Evolutionary conservation across 2,329 filamentous ascomycete species (phyloP), one percentile per base, ranked within the genome.

Genomic region (Lachnellula hyalina): DNA sequence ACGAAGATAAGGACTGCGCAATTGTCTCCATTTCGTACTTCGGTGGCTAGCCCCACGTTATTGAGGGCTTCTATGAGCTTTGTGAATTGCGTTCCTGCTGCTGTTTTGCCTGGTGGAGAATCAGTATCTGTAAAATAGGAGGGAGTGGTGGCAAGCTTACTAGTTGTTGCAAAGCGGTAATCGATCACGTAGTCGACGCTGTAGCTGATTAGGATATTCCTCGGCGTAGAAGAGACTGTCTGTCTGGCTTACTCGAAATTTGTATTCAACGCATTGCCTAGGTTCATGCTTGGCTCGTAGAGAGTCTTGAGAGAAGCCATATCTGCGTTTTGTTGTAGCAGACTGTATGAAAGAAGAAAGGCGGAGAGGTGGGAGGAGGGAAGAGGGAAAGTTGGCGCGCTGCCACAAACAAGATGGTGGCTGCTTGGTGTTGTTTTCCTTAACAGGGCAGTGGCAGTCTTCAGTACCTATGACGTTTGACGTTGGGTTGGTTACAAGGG

Each of bases 151-250:
- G n/a, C 7, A 58, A 17, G 34, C 56, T 19, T 76, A 88, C 89
- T 83, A 54, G 83, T 80, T 45, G 82, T 76, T 25, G 84, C 80
- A 67, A 93, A 86, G 55, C 85, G 79, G 73, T 89, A 96, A 67
- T 85, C 82, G 59, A 96, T 81, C 54, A 96, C 90, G 77, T 90
- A 96, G 76, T 96, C 92, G 57, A 96, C 89, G 52, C 89, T 82
- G 65, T 53, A 23, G 40, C 23, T 42, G 25, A 42, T 58, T 19
- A 62, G 55, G 52, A 49, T 52, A 52, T 51, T 17, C 44, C 32
- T 48, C 17, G 28, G 5, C n/a, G 47, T 4, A 44, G 17, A 17
- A 5, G 7, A 23, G 8, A 25, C 21, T 23, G n/a, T 17, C 28
- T 35, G 11, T 23, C 21, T 21, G n/a, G 15, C 28, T 36, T 57